phyloP scores from a whole-genome alignment of 331 rosid genomes.

The Pyrus hybrid region DNA sequence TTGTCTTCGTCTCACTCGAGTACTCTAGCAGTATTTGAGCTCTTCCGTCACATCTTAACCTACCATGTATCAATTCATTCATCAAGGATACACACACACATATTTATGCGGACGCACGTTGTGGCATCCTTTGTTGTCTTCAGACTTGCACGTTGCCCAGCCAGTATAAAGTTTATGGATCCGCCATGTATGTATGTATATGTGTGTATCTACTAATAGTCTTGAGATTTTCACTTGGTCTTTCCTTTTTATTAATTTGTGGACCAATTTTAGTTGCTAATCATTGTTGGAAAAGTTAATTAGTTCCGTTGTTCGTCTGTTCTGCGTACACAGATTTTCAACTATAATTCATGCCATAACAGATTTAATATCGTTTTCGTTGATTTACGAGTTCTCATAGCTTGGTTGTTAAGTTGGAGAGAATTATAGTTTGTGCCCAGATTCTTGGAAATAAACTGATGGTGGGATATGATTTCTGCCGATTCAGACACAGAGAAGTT shows the following conservation, averaged over 20 bases:
- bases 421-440: background rate
- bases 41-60: too few species aligned
- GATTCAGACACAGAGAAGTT: constrained; percentile 75
- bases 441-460: background rate
- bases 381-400: background rate
- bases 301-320: too few species aligned
- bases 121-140: too few species aligned
- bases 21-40: background rate
- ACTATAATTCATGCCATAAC: background rate
- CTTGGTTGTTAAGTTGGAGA: background rate
- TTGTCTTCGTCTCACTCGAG: background rate
- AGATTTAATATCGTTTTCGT: background rate
- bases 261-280: background rate
- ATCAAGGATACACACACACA: too few species aligned
- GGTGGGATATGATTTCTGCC: constrained; percentile 12
- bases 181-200: too few species aligned
- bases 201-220: too few species aligned
- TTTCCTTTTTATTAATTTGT: too few species aligned
- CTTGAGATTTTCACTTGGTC: too few species aligned
- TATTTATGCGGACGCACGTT: too few species aligned
- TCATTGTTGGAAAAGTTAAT: background rate
- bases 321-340: background rate
- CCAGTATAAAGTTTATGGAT: too few species aligned
- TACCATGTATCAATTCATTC: too few species aligned
- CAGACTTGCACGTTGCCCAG: too few species aligned